Percentiles rank a stretch among this genome's conserved stretches.
Conservation (phyloP, 768 basidiomycete species). For the Pulveroboletus sp. region DNA sequence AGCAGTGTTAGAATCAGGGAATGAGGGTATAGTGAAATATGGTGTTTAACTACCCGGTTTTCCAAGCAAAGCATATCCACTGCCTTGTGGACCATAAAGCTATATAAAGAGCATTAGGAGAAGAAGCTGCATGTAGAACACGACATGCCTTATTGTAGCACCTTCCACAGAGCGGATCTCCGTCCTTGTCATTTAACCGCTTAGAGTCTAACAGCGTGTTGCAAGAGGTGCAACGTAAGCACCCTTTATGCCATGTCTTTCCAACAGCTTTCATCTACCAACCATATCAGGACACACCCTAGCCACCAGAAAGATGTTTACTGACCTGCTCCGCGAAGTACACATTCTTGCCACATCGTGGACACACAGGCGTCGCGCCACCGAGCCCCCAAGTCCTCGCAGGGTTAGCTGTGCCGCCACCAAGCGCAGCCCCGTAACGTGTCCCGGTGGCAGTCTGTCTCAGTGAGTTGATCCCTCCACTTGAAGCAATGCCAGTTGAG, state of each 20-base stretch:
- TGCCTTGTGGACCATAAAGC: slow-evolving; percentile 70
- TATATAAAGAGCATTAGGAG: slow-evolving; percentile 26
- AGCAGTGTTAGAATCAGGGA: slow-evolving; percentile 3
- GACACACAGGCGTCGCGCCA: slow-evolving; percentile 57
- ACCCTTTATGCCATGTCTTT: slow-evolving; percentile 74
- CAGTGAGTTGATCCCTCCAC: slow-evolving; percentile 27
- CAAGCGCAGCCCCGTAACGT: slow-evolving; percentile 57
- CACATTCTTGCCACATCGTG: slow-evolving; percentile 67
- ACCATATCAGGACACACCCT: slow-evolving; percentile 2
- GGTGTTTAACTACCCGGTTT: slow-evolving; percentile 39
- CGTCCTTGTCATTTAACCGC: slow-evolving; percentile 71
- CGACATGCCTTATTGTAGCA: slow-evolving; percentile 63
- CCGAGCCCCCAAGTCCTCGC: slow-evolving; percentile 47
- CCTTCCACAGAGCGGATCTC: slow-evolving; percentile 60
- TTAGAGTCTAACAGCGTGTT: slow-evolving; percentile 64
- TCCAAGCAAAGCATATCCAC: slow-evolving; percentile 68
- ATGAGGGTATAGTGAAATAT: neutral
- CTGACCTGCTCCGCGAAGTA: slow-evolving; percentile 82
- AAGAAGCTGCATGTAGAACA: neutral
- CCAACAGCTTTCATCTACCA: slow-evolving; percentile 72
- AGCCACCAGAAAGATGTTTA: neutral
- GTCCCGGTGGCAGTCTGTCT: slow-evolving; percentile 54
- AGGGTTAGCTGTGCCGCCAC: slow-evolving; percentile 37
- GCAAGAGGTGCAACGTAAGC: slow-evolving; percentile 74
- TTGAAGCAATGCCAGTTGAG: slow-evolving; percentile 18